A percentile compares a stretch with the other conserved stretches of the same genome.
These are phyloP conservation scores for Stemphylium vesicarium DNA, from an alignment of 2,329 filamentous ascomycete species.

Conservation along the genomic window DNA sequence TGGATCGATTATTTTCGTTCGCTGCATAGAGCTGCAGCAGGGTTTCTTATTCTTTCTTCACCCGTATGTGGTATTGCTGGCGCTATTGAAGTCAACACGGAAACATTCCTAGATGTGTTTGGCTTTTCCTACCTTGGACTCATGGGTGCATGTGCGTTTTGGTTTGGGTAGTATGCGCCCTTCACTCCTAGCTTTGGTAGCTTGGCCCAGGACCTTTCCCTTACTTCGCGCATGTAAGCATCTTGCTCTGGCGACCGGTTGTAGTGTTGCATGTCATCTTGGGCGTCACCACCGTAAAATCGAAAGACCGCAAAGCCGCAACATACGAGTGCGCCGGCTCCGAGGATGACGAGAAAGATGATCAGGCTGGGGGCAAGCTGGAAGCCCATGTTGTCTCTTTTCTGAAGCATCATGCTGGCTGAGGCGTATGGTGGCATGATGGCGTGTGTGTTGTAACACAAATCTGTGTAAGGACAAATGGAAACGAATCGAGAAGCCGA, in stretches of 20 bases:
- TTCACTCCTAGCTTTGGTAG: conserved; percentile 12
- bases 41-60: conserved; percentile 8
- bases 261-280: conserved; percentile 7
- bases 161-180: conserved; percentile 7
- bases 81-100: conserved; percentile 12
- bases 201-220: conserved; percentile 32
- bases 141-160: conserved; percentile 19
- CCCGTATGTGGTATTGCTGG: conserved; percentile 20
- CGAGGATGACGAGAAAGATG: conserved; percentile 41
- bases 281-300: conserved; percentile 19
- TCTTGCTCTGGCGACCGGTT: conserved; percentile 33
- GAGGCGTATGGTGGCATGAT: conserved; percentile 5
- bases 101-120: background rate
- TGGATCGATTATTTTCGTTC: background rate
- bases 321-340: conserved; percentile 27
- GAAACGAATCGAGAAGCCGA: background rate
- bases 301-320: conserved; percentile 31
- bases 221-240: conserved; percentile 44
- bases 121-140: conserved; percentile 15
- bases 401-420: conserved; percentile 21
- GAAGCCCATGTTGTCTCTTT: conserved; percentile 39
- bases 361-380: conserved; percentile 33
- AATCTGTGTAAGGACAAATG: background rate
- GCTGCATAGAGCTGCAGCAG: background rate
- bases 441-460: background rate